phyloP scores from a whole-genome alignment of 805 yeast genomes.

The Yarrowia osloensis region DNA sequence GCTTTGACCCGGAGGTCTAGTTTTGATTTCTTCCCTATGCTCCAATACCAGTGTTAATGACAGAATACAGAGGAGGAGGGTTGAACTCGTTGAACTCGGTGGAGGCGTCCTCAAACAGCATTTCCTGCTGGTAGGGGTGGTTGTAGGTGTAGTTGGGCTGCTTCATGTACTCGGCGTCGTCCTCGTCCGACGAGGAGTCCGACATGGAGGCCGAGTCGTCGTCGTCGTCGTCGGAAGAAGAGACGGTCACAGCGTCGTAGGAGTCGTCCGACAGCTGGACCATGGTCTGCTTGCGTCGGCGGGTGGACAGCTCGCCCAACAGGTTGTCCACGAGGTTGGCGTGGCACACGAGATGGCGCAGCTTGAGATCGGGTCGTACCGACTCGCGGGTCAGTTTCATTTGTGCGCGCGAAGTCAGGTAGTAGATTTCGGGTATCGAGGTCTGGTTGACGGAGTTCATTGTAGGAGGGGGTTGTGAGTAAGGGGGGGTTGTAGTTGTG shows the following conservation, averaged over 20 bases:
- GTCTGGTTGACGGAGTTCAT: neutral
- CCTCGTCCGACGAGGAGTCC: constrained; percentile 2
- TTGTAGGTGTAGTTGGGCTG: constrained; percentile 13
- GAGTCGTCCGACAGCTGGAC: neutral
- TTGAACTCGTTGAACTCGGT: neutral
- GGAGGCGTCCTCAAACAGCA: constrained; percentile 6
- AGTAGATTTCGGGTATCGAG: constrained; percentile 51
- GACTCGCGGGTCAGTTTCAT: constrained; percentile 65
- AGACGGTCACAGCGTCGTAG: neutral
- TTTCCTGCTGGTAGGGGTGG: neutral
- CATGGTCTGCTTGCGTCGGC: neutral
- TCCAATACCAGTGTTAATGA: neutral
- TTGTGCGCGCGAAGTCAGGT: constrained; percentile 67
- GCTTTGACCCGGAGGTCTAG: no score
- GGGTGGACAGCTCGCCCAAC: constrained; percentile 47
- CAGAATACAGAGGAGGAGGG: neutral
- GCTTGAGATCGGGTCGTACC: constrained; percentile 54
- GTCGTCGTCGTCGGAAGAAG: constrained; percentile 3
- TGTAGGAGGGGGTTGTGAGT: neutral
- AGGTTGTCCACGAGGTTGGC: constrained; percentile 69
- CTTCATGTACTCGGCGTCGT: constrained; percentile 3
- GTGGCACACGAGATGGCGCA: constrained; percentile 63
- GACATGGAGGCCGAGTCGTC: neutral
- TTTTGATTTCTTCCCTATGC: neutral
- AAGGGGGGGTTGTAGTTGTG: neutral